phyloP scores from a whole-genome alignment of 2,329 filamentous ascomycete genomes.

The Exophiala spinifera region DNA sequence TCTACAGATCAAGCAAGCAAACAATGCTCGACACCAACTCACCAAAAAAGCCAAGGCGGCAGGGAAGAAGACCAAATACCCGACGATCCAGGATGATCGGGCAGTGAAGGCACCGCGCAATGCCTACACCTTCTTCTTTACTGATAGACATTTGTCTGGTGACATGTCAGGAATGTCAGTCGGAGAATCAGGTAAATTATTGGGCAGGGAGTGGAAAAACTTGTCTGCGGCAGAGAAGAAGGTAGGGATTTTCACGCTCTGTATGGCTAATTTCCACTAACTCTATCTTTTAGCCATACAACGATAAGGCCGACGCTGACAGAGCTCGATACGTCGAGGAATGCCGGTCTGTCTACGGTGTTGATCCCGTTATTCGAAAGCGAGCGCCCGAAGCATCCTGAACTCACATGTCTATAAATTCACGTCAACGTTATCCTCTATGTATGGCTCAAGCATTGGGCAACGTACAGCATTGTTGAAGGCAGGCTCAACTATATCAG shows the following conservation, averaged over 20 bases:
- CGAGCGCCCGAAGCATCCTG: not conserved
- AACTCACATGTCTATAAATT: not conserved
- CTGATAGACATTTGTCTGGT: conserved; percentile 45
- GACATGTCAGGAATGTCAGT: conserved; percentile 50
- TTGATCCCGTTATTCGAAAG: conserved; percentile 17
- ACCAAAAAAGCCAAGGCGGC: conserved; percentile 22
- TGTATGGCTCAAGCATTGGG: too few relatives aligned
- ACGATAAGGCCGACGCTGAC: conserved; percentile 31
- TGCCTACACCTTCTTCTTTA: conserved; percentile 45
- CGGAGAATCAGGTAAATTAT: conserved; percentile 41
- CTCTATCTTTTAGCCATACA: conserved; percentile 30
- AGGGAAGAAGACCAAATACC: conserved; percentile 15
- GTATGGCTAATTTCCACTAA: not conserved
- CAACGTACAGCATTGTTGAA: too few relatives aligned
- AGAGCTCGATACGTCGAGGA: conserved; percentile 36
- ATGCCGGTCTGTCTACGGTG: conserved; percentile 37
- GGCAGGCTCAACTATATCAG: too few relatives aligned
- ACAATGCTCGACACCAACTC: conserved; percentile 50
- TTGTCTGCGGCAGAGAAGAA: conserved; percentile 39
- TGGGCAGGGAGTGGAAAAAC: conserved; percentile 48
- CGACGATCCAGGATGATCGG: conserved; percentile 53
- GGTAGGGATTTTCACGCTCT: conserved; percentile 31
- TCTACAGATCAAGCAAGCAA: conserved; percentile 58
- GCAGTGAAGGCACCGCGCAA: conserved; percentile 43
- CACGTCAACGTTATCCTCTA: too few relatives aligned